A percentile compares a stretch with the other conserved stretches of the same genome.
These are phyloP conservation scores for Cylindrotheca fusiformis DNA, from an alignment of 108 stramenopile genomes.

Conservation along the genomic window DNA sequence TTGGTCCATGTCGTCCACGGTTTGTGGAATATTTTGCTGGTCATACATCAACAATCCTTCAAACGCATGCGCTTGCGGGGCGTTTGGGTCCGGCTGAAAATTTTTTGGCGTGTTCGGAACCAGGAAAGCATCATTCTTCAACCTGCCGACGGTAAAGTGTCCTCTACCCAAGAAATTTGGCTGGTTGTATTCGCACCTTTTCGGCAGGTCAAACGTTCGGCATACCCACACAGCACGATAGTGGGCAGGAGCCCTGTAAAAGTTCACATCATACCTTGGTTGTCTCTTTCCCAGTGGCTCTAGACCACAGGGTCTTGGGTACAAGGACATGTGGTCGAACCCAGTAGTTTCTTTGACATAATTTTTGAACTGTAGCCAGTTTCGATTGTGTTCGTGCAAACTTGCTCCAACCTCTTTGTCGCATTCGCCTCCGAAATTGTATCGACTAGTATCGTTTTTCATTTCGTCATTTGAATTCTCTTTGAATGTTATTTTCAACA, in stretches of 20 bases:
- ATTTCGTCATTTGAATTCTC: slow-evolving; percentile 5
- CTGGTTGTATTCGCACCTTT: slow-evolving; percentile 22
- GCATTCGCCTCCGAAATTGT: slow-evolving; percentile 15
- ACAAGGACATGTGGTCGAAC: slow-evolving; percentile 30
- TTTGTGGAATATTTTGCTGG: slow-evolving; percentile 15
- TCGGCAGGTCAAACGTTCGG: slow-evolving; percentile 8
- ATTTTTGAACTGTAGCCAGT: slow-evolving; percentile 22
- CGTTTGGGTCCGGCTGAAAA: slow-evolving; percentile 16
- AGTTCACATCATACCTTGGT: slow-evolving; percentile 23
- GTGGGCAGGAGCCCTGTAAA: slow-evolving; percentile 28
- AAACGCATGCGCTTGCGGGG: slow-evolving; percentile 21
- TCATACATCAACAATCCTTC: slow-evolving; percentile 29
- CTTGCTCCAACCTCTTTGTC: slow-evolving; percentile 10
- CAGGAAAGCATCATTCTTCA: slow-evolving; percentile 11
- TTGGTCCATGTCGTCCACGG: slow-evolving; percentile 6
- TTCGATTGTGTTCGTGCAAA: slow-evolving; percentile 19
- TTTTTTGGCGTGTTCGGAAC: slow-evolving; percentile 27
- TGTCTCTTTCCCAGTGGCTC: slow-evolving; percentile 8
- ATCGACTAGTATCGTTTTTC: background rate
- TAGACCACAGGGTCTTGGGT: slow-evolving; percentile 26
- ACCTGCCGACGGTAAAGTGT: slow-evolving; percentile 18
- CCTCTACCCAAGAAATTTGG: slow-evolving; percentile 17
- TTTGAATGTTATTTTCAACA: background rate
- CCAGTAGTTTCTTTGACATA: slow-evolving; percentile 30
- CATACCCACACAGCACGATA: slow-evolving; percentile 24